phyloP scores from a whole-genome alignment of 768 basidiomycete species.

The Crepidotus variabilis region DNA sequence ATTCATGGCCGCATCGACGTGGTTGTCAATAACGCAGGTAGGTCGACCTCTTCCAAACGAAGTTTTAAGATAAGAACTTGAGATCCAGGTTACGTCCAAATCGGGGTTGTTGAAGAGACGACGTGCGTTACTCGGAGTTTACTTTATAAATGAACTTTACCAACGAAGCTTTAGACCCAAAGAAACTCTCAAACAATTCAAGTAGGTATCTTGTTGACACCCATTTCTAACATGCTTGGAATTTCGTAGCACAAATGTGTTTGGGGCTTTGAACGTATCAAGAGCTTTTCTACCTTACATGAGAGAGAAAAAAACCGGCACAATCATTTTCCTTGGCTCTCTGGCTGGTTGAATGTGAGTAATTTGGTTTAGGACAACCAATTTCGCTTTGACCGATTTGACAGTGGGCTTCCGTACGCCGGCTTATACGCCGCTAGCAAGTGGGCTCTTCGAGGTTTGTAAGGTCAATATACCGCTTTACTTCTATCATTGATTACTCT shows the following conservation, averaged over 20 bases:
- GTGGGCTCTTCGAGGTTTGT: slow-evolving; percentile 31
- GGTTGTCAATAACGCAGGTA: slow-evolving; percentile 43
- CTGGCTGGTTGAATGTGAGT: slow-evolving; percentile 31
- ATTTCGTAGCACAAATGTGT: slow-evolving; percentile 44
- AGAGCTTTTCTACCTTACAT: slow-evolving; percentile 46
- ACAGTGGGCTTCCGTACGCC: slow-evolving; percentile 23
- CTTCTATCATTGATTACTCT: neutral
- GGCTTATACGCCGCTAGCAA: slow-evolving; percentile 37
- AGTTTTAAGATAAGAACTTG: no score
- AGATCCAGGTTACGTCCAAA: slow-evolving; percentile 26
- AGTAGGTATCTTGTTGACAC: no score
- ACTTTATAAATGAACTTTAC: no score
- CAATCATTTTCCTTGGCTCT: slow-evolving; percentile 41
- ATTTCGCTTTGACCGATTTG: neutral
- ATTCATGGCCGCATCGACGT: slow-evolving; percentile 42
- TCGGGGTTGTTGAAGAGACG: slow-evolving; percentile 28
- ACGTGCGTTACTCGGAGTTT: no score
- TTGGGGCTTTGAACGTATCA: slow-evolving; percentile 41
- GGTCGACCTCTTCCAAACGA: neutral
- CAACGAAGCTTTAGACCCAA: slow-evolving; percentile 28
- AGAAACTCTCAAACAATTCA: slow-evolving; percentile 31
- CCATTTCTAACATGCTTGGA: no score
- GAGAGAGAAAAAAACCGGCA: slow-evolving; percentile 36
- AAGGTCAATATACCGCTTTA: neutral
- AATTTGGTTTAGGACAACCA: neutral